Base-by-base conservation (phyloP, 129 eudicot genomes). In the Chrysanthemum lavandulifolium region DNA sequence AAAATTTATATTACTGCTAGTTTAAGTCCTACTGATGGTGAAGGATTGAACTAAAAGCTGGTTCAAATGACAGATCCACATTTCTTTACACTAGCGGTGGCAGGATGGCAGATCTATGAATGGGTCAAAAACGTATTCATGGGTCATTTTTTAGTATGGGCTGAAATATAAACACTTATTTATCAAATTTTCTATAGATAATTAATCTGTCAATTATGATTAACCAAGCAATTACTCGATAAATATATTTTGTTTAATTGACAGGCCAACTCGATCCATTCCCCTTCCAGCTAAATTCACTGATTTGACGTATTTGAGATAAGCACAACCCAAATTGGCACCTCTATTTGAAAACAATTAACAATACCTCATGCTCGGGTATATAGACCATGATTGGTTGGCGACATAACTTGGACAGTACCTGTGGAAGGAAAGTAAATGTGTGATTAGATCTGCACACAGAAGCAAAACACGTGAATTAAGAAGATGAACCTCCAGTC, bases 311-410 rank as follows among this genome's bases (percentile, higher is more conserved):
- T 40, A 40, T 40, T 40, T 40, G 47, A 40, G 47, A 40, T 40
- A 40, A 40, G 47, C 47, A 40, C 47, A 40, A 40, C 47, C 10
- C 47, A 40, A 40, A 6, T 7, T 40, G 47, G 47, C 47, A 40
- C 10, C 47, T 40, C 10, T 40, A 40, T 40, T 40, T 73, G 50
- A 52, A 59, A 33, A 53, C 49, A 73, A 25, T 33, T 47, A 50
- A 5, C 71, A 69, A 16, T 74, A 93, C 98, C 98, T 94, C 98
- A 75, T 79, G 86, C 72, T 79, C 93, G 36, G 97, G 97, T 68
- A 94, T 90, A 84, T 90, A 94, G 13, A 94, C 98, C 76, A 81
- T 62, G 14, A 90, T 94, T 63, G 93, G 96, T 77, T 94, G 98
- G 73, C 80, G 65, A 76, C 98, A 94, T 82, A 94, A 79, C 89